Conservation (phyloP, 345 rosid species). For the Toxicodendron radicans region DNA sequence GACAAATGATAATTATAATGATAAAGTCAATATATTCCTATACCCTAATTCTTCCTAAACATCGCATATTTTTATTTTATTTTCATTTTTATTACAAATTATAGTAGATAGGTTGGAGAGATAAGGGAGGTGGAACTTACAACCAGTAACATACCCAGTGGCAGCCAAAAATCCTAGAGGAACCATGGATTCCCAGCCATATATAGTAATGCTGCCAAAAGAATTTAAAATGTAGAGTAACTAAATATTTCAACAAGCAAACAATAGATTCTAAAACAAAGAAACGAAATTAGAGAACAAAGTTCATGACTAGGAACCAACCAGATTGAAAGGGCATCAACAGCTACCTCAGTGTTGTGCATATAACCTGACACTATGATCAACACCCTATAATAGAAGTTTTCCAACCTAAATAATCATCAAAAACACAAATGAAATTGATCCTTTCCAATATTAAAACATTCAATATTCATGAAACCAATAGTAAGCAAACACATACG, state of each 20-base stretch:
- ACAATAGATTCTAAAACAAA: not conserved
- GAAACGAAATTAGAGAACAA: not conserved
- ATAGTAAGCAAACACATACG: slow-evolving; percentile 25
- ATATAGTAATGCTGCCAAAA: slow-evolving; percentile 41
- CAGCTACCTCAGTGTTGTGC: slow-evolving; percentile 42
- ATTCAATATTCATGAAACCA: not conserved
- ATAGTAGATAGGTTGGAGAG: not conserved
- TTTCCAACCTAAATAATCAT: slow-evolving; percentile 50
- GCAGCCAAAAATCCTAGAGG: slow-evolving; percentile 65
- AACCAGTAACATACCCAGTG: slow-evolving; percentile 44
- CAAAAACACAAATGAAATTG: not conserved
- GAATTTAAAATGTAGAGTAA: not conserved
- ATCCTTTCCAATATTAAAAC: not conserved
- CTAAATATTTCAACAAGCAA: not conserved
- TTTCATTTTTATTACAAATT: slow-evolving; percentile 2
- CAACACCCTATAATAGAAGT: slow-evolving; percentile 48
- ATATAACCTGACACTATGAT: slow-evolving; percentile 48
- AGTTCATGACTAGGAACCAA: slow-evolving; percentile 18
- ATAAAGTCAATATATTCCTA: not conserved
- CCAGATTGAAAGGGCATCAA: slow-evolving; percentile 61
- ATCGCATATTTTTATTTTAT: not conserved
- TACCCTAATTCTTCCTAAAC: not conserved
- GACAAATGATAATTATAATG: not conserved
- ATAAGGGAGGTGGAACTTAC: not conserved
- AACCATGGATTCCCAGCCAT: slow-evolving; percentile 62